A percentile compares a stretch with the other conserved stretches of the same genome.
Evolutionary conservation across 345 rosid species (phyloP).

Genomic region (Linum trigynum): DNA sequence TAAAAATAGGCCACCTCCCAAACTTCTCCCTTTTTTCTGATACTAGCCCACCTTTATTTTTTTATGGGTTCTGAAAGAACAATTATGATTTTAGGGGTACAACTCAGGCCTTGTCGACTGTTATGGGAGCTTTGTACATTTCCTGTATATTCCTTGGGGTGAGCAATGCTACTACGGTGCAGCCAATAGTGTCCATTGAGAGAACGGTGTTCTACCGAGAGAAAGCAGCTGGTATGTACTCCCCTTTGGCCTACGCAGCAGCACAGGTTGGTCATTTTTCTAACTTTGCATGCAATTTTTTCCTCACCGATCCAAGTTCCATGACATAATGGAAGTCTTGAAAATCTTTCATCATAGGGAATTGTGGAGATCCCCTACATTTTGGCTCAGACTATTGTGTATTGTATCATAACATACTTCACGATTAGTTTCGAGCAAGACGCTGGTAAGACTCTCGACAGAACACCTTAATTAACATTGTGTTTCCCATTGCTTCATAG

Average conservation of each 20-base stretch:
- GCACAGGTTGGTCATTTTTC: constrained; percentile 44
- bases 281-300: background rate
- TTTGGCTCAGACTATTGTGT: constrained; percentile 53
- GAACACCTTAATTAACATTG: no score
- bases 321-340: background rate
- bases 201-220: constrained; percentile 89
- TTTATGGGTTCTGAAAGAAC: background rate
- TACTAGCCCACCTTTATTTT: background rate
- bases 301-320: constrained; percentile 1
- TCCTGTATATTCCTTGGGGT: constrained; percentile 80
- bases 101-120: constrained; percentile 41
- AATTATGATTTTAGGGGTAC: constrained; percentile 29
- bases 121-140: constrained; percentile 85
- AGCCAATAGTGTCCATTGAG: constrained; percentile 80
- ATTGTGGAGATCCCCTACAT: constrained; percentile 89
- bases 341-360: constrained; percentile 33
- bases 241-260: constrained; percentile 62
- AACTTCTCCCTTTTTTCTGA: no score
- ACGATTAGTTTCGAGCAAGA: constrained; percentile 72
- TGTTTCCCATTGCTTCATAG: no score
- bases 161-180: constrained; percentile 77
- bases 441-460: constrained; percentile 33
- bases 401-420: constrained; percentile 72
- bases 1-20: constrained; percentile 1
- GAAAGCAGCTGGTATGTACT: constrained; percentile 81